Percentiles rank a stretch among this genome's conserved stretches.
These are phyloP conservation scores for Perkinsus marinus DNA, from an alignment of 169 alveolate genomes.

Conservation along the genomic window DNA sequence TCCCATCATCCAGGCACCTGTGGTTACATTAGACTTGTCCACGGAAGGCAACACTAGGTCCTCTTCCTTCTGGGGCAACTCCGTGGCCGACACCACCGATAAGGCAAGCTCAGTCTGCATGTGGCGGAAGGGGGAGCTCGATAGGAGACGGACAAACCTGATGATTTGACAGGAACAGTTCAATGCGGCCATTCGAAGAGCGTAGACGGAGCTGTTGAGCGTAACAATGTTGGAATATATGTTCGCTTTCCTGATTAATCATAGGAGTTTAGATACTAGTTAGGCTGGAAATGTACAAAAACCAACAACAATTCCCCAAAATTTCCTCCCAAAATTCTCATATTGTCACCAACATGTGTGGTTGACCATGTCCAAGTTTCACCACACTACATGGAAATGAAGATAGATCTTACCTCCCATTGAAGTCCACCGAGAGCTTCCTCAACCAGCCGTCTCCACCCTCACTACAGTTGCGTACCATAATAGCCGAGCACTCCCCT, in stretches of 20 bases:
- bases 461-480: conserved; percentile 44
- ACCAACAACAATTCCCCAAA: too few relatives aligned
- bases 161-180: too few relatives aligned
- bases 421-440: not conserved
- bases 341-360: too few relatives aligned
- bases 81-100: not conserved
- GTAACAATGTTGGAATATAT: too few relatives aligned
- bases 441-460: not conserved
- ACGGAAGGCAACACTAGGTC: not conserved
- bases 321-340: too few relatives aligned
- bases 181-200: too few relatives aligned
- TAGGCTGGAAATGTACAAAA: not conserved
- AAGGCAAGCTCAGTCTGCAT: not conserved
- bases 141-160: not conserved
- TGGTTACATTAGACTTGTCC: not conserved
- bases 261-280: not conserved
- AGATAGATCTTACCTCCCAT: not conserved
- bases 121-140: not conserved
- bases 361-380: too few relatives aligned
- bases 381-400: too few relatives aligned
- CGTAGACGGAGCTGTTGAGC: too few relatives aligned
- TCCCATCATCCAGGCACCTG: too few relatives aligned
- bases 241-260: too few relatives aligned
- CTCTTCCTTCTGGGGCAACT: not conserved
- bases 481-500: conserved; percentile 83